Percentiles rank a stretch among this genome's conserved stretches.
Conservation (phyloP, 2,329 filamentous ascomycete genomes). For the Aschersonia sp. region DNA sequence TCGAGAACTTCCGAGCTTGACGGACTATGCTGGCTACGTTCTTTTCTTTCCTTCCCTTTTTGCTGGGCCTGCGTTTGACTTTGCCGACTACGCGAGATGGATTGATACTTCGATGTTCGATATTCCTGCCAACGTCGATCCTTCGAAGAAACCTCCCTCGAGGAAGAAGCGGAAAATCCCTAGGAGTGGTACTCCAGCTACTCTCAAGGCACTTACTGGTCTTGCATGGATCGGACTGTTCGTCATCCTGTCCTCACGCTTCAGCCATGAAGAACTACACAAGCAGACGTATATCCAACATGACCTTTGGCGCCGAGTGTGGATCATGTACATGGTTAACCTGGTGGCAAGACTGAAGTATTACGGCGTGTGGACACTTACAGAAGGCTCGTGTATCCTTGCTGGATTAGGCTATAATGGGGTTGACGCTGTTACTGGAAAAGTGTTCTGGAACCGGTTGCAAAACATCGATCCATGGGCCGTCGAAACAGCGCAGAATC, state of each 20-base stretch:
- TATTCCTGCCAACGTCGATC: constrained; percentile 65
- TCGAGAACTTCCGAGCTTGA: constrained; percentile 52
- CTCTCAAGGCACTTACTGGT: constrained; percentile 58
- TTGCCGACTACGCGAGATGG: constrained; percentile 81
- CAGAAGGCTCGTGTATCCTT: constrained; percentile 88
- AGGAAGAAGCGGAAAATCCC: constrained; percentile 87
- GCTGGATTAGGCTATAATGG: constrained; percentile 91
- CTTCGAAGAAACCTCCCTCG: constrained; percentile 70
- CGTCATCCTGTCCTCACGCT: constrained; percentile 55
- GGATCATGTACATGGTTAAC: constrained; percentile 70
- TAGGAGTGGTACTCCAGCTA: constrained; percentile 73
- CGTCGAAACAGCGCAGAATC: constrained; percentile 85
- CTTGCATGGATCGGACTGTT: constrained; percentile 69
- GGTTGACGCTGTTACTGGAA: constrained; percentile 69
- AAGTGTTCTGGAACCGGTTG: constrained; percentile 74
- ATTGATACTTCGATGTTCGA: constrained; percentile 93
- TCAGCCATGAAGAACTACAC: constrained; percentile 48
- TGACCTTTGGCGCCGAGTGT: constrained; percentile 57
- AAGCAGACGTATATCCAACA: constrained; percentile 52
- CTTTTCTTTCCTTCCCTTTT: constrained; percentile 90
- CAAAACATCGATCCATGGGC: constrained; percentile 78
- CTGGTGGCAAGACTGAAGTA: constrained; percentile 80
- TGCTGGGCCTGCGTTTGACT: constrained; percentile 87
- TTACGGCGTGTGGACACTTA: constrained; percentile 88
- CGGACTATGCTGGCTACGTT: constrained; percentile 83